Evolutionary conservation across 768 basidiomycete genomes (phyloP).

Genomic region (Mycena floridula): DNA sequence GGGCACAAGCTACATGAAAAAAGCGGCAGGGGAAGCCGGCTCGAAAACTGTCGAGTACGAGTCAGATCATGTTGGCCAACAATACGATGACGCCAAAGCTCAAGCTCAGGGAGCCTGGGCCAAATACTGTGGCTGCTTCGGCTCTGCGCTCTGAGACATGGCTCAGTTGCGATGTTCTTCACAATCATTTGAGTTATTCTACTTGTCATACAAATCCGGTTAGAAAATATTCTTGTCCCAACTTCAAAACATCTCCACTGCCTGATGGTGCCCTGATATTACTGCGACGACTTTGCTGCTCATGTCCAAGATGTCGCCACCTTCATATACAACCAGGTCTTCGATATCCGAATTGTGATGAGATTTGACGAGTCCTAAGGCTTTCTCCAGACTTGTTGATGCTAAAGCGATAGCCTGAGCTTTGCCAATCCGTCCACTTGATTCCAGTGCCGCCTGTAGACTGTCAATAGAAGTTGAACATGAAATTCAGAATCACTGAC

Average conservation of each 20-base stretch:
- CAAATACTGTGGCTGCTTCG: slow-evolving; percentile 21
- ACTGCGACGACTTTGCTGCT: slow-evolving; percentile 33
- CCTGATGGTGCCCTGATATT: slow-evolving; percentile 22
- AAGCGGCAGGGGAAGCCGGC: slow-evolving; percentile 18
- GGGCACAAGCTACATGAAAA: slow-evolving; percentile 13
- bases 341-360: slow-evolving; percentile 26
- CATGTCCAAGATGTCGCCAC: slow-evolving; percentile 30
- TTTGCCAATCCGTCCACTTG: slow-evolving; percentile 21
- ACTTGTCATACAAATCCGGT: too few species aligned
- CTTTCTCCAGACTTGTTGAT: slow-evolving; percentile 32
- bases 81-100: background rate
- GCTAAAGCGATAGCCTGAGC: slow-evolving; percentile 29
- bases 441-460: slow-evolving; percentile 16
- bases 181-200: too few species aligned
- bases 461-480: background rate
- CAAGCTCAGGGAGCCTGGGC: slow-evolving; percentile 10
- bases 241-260: slow-evolving; percentile 12
- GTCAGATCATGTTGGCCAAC: slow-evolving; percentile 10
- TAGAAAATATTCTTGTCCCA: too few species aligned
- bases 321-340: slow-evolving; percentile 31
- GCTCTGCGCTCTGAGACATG: too few species aligned
- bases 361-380: slow-evolving; percentile 24
- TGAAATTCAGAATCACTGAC: slow-evolving; percentile 27
- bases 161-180: too few species aligned
- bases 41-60: slow-evolving; percentile 20